phyloP scores from a whole-genome alignment of 495 filamentous ascomycete genomes.

The Venustampulla echinocandica region DNA sequence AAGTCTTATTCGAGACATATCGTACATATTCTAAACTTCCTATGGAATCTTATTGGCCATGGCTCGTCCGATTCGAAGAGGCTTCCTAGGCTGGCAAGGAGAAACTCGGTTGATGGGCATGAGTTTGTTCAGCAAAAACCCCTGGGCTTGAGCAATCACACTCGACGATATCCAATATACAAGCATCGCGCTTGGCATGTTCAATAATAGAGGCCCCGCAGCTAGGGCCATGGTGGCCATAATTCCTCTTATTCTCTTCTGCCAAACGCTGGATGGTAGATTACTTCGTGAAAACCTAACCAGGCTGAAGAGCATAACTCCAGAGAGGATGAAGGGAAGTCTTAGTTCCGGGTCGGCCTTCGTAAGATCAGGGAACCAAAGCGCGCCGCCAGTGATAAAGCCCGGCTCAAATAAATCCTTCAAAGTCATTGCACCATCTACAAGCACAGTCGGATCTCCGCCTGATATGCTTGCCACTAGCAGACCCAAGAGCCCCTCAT shows the following conservation, averaged over 20 bases:
- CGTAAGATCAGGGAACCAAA: conserved; percentile 77
- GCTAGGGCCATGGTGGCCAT: conserved; percentile 31
- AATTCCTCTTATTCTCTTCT: conserved; percentile 26
- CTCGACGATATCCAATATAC: conserved; percentile 61
- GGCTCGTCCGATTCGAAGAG: conserved; percentile 11
- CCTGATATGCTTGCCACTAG: conserved; percentile 16
- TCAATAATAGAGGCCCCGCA: conserved; percentile 39
- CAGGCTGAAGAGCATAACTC: conserved; percentile 36
- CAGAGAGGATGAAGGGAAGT: conserved; percentile 53
- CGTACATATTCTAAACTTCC: background rate
- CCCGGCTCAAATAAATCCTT: conserved; percentile 37
- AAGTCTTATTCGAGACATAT: no score
- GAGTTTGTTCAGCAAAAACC: conserved; percentile 18
- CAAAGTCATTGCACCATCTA: background rate
- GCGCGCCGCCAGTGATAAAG: conserved; percentile 57
- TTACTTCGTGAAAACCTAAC: background rate
- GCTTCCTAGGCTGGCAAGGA: conserved; percentile 19
- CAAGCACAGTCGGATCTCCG: background rate
- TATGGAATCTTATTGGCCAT: background rate
- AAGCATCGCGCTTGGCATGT: conserved; percentile 55
- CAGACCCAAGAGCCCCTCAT: conserved; percentile 43
- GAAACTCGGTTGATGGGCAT: conserved; percentile 23
- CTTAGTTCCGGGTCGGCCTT: conserved; percentile 58
- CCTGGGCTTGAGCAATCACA: conserved; percentile 25
- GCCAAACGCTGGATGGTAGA: conserved; percentile 13